Base-by-base conservation (phyloP, 2,329 filamentous ascomycete species). In the Fusarium sp. region DNA sequence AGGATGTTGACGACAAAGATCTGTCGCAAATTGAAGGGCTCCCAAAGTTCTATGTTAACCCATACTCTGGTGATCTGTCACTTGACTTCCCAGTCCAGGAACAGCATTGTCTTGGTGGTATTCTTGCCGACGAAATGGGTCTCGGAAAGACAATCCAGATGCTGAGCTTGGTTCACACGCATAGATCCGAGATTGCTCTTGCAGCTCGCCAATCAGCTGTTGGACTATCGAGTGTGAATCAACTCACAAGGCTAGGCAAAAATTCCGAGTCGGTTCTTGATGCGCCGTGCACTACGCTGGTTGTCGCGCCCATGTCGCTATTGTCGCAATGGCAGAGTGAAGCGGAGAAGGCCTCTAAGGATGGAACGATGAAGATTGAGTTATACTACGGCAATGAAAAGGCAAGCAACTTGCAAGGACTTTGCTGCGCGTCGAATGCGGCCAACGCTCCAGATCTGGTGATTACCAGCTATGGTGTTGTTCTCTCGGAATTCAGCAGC, bases 61-160 rank as follows among this genome's bases (percentile, higher is more conserved):
- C 95, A 0, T 99, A 99, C 77, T 97, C 94, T 8, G 96, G 96
- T 10, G 95, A 98, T 71, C 82, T 99, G 52, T 96, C 94, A 3
- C 83, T 98, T 0, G 89, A 97, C 7, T 99, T 99, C 70, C 96
- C 96, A 1, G 87, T 89, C 4, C 96, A 99, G 76, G 93, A 98
- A 74, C 96, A 98, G 75, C 93, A 96, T 76, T 99, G 96, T 71
- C 83, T 97, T 0, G 96, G 96, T 44, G 96, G 96, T 7, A 92
- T 99, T 58, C 82, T 99, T 41, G 96, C 96, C 10, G 96, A 99
- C 74, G 92, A 98, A 79, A 99, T 99, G 96, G 96, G 96, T 46
- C 83, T 99, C 3, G 96, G 96, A 33, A 99, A 99, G 82, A 99
- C 96, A 0, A 98, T 99, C 53, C 95, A 99, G 76, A 98, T 99